Conservation (phyloP, 2,329 filamentous ascomycete species). For the Neurospora sp. region DNA sequence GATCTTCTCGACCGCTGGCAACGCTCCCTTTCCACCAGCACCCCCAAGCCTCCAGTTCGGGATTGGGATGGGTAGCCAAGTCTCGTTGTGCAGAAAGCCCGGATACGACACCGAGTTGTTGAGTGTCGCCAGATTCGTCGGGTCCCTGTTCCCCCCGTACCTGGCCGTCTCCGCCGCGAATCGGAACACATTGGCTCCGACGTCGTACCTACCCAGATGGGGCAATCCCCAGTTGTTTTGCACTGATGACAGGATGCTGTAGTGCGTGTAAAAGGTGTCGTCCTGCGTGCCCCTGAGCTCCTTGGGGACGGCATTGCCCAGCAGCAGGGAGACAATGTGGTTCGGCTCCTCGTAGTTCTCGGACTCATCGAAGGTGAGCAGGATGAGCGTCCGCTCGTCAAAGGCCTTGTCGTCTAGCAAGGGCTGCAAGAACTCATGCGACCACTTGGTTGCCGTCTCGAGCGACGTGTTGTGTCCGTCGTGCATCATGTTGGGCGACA, state of each 20-base stretch:
- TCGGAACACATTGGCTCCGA: constrained; percentile 22
- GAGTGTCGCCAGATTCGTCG: constrained; percentile 23
- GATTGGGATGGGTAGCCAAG: constrained; percentile 23
- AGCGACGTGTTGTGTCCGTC: constrained; percentile 53
- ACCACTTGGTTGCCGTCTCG: constrained; percentile 41
- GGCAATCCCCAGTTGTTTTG: constrained; percentile 33
- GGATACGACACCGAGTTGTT: constrained; percentile 33
- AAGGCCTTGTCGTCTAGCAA: constrained; percentile 40
- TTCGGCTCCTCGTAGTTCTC: constrained; percentile 42
- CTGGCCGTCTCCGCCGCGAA: constrained; percentile 16
- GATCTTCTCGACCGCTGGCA: constrained; percentile 21
- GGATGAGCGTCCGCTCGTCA: constrained; percentile 41
- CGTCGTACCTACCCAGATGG: constrained; percentile 33
- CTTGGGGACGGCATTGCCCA: constrained; percentile 42
- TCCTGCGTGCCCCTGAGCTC: constrained; percentile 40
- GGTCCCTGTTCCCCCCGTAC: constrained; percentile 23
- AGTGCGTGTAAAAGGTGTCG: constrained; percentile 37
- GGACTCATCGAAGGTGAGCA: constrained; percentile 50
- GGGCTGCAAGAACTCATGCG: constrained; percentile 40
- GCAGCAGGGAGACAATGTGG: constrained; percentile 41
- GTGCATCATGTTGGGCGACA: constrained; percentile 54
- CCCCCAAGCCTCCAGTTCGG: constrained; percentile 34
- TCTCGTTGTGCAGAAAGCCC: constrained; percentile 29
- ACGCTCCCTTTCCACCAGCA: constrained; percentile 30
- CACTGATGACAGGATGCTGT: constrained; percentile 30